Conservation (phyloP, 768 basidiomycete genomes). For the Leccinum aurantiacum region DNA sequence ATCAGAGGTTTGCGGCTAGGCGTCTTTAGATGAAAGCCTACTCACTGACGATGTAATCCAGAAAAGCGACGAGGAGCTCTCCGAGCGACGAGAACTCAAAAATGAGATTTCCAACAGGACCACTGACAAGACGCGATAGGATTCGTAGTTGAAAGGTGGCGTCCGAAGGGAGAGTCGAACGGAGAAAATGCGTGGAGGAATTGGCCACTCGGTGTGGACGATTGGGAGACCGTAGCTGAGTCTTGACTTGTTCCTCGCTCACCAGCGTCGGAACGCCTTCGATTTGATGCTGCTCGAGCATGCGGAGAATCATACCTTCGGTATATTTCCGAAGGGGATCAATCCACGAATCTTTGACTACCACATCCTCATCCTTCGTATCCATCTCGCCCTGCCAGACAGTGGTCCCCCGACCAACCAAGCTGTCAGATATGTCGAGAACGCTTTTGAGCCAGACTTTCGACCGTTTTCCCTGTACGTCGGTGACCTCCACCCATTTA, state of each 20-base stretch:
- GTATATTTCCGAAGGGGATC: neutral
- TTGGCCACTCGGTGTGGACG: neutral
- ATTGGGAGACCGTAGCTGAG: neutral
- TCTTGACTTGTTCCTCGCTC: neutral
- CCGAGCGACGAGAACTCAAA: too few species aligned
- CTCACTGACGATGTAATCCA: too few species aligned
- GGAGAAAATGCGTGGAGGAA: neutral
- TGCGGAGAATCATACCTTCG: neutral
- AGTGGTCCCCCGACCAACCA: neutral
- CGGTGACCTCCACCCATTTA: neutral
- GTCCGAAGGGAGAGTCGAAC: neutral
- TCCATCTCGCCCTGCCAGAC: neutral
- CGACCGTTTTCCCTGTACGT: neutral
- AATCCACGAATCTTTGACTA: neutral
- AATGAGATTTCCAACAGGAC: too few species aligned
- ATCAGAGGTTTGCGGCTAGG: too few species aligned
- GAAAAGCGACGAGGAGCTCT: too few species aligned
- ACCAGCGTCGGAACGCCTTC: neutral
- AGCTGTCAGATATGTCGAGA: neutral
- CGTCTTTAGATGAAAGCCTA: too few species aligned
- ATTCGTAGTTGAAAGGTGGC: too few species aligned
- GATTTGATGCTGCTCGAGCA: neutral
- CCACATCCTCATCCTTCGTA: neutral
- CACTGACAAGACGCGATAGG: too few species aligned
- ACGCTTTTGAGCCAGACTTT: neutral